These are phyloP conservation scores for Botrytis medusae DNA, from an alignment of 2,329 filamentous ascomycete species.

Conservation along the genomic window DNA sequence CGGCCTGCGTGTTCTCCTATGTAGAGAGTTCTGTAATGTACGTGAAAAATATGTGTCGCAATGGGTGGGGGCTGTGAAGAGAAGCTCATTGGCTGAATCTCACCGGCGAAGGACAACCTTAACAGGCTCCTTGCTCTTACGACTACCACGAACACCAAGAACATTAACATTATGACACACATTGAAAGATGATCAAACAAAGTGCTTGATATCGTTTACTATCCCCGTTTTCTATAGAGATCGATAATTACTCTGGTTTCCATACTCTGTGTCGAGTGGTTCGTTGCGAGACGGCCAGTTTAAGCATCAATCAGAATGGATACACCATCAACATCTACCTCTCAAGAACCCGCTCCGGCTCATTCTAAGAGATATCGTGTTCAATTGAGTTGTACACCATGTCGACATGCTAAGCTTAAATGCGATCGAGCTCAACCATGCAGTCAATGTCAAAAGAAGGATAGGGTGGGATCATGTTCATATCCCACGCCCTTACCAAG, in stretches of 20 bases:
- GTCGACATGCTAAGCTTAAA: slow-evolving; percentile 41
- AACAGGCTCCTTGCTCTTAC: not conserved
- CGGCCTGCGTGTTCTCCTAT: not conserved
- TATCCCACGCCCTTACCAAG: slow-evolving; percentile 49
- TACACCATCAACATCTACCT: not conserved
- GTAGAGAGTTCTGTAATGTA: not conserved
- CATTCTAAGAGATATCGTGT: slow-evolving; percentile 23
- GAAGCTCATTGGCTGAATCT: not conserved
- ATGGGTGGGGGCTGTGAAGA: not conserved
- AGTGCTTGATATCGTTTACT: not conserved
- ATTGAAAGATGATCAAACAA: not conserved
- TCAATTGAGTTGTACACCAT: slow-evolving; percentile 27
- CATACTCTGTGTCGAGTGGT: not conserved
- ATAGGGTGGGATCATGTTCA: slow-evolving; percentile 47
- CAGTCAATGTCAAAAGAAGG: slow-evolving; percentile 53
- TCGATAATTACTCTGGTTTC: not conserved
- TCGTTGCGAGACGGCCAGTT: not conserved
- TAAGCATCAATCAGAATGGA: not conserved
- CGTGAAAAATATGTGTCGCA: not conserved
- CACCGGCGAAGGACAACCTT: not conserved
- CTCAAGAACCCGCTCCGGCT: not conserved
- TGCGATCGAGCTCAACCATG: slow-evolving; percentile 55
- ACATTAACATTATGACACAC: not conserved
- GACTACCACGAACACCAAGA: not conserved
- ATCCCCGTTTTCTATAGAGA: not conserved